Percentiles rank a stretch among this genome's conserved stretches.
Evolutionary conservation across 1,139 yeast genomes (phyloP).

Genomic region (Starmera stellimalicola): DNA sequence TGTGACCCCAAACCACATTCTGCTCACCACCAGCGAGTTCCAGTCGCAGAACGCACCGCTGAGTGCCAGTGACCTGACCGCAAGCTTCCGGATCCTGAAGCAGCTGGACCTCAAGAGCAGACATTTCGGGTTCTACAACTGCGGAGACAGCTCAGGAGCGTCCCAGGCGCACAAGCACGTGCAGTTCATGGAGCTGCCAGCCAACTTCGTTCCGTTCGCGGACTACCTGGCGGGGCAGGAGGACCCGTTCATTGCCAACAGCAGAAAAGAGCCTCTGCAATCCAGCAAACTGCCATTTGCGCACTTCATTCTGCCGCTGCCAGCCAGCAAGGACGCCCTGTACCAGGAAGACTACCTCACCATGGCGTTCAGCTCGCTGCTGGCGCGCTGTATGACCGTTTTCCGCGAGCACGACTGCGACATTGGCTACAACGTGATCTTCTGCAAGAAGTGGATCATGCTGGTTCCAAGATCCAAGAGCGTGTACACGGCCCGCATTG

Average conservation of each 20-base stretch:
- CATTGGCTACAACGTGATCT: slow-evolving; percentile 67
- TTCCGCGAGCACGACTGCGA: slow-evolving; percentile 42
- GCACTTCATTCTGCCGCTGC: slow-evolving; percentile 67
- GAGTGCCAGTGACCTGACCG: slow-evolving; percentile 54
- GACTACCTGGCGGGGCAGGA: slow-evolving; percentile 38
- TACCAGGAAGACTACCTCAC: slow-evolving; percentile 46
- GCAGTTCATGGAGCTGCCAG: slow-evolving; percentile 72
- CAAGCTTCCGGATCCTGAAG: slow-evolving; percentile 44
- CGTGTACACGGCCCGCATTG: slow-evolving; percentile 18
- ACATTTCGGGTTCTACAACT: slow-evolving; percentile 77
- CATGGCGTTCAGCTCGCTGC: slow-evolving; percentile 56
- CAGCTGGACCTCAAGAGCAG: slow-evolving; percentile 28
- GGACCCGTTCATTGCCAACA: slow-evolving; percentile 45
- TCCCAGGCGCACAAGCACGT: slow-evolving; percentile 90
- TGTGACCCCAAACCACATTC: slow-evolving; percentile 66
- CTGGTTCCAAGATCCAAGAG: slow-evolving; percentile 66
- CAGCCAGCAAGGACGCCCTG: slow-evolving; percentile 30
- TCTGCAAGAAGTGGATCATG: slow-evolving; percentile 79
- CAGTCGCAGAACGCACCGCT: slow-evolving; percentile 66
- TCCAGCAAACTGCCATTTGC: slow-evolving; percentile 63
- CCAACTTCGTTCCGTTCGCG: slow-evolving; percentile 49
- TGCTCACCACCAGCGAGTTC: slow-evolving; percentile 67
- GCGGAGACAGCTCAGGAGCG: slow-evolving; percentile 85
- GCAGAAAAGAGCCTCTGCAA: slow-evolving; percentile 49
- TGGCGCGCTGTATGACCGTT: slow-evolving; percentile 62